Percentiles rank a stretch among this genome's conserved stretches.
These are phyloP conservation scores for Suillus variegatus DNA, from an alignment of 768 basidiomycete genomes.

Conservation along the genomic window DNA sequence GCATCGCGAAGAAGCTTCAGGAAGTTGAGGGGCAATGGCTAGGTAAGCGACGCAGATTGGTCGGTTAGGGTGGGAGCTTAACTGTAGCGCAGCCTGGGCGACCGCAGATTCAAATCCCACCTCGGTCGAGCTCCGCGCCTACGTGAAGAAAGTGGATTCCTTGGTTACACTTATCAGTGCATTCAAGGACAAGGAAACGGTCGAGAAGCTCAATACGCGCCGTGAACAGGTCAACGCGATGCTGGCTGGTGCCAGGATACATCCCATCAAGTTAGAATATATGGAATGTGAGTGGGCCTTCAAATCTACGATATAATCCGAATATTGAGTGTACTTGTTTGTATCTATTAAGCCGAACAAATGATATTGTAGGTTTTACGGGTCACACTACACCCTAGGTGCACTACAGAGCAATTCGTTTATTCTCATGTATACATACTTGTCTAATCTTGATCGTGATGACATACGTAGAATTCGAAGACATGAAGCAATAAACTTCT, in stretches of 20 bases:
- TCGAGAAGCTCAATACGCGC: not conserved
- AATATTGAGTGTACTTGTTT: conserved; percentile 44
- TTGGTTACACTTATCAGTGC: not conserved
- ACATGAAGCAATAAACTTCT: not conserved
- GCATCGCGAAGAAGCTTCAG: not conserved
- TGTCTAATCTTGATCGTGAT: conserved; percentile 51
- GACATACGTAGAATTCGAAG: conserved; percentile 24
- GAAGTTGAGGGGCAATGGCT: not conserved
- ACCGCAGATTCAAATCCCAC: not conserved
- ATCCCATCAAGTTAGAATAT: not conserved
- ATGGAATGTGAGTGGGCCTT: conserved; percentile 24
- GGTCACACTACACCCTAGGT: conserved; percentile 60
- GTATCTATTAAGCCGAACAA: not conserved
- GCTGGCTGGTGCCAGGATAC: not conserved
- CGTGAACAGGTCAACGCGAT: not conserved
- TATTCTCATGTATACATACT: conserved; percentile 57
- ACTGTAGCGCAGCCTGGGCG: not conserved
- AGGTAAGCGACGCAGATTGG: not conserved
- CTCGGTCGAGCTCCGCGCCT: not conserved
- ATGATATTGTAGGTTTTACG: conserved; percentile 38
- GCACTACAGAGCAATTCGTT: conserved; percentile 54
- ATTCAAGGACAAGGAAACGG: not conserved
- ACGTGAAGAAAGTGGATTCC: not conserved
- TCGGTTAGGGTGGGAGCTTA: not conserved
- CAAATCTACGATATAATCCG: conserved; percentile 65